A percentile compares a stretch with the other conserved stretches of the same genome.
phyloP scores from a whole-genome alignment of 1,284 basidiomycete species.

The Pterulicium gracile region DNA sequence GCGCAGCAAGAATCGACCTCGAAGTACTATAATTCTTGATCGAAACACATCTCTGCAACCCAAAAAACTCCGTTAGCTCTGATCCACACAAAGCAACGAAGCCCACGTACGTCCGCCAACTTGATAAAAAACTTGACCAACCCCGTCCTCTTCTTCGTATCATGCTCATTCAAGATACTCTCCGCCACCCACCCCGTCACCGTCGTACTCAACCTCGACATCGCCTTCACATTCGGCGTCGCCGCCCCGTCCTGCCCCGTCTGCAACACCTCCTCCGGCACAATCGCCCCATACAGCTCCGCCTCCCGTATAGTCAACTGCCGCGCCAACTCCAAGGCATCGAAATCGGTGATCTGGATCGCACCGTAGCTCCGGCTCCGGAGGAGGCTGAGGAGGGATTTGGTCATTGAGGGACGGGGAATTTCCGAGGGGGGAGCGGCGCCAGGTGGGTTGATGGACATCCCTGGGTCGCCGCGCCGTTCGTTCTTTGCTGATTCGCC shows the following conservation, averaged over 20 bases:
- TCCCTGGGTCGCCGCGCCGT: conserved; percentile 54
- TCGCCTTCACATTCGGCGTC: conserved; percentile 70
- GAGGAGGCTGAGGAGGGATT: conserved; percentile 58
- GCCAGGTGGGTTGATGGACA: conserved; percentile 52
- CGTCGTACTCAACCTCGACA: conserved; percentile 83
- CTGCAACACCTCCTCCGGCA: conserved; percentile 81
- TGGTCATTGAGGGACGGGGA: conserved; percentile 78
- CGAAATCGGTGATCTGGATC: conserved; percentile 83
- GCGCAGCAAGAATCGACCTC: conserved; percentile 85
- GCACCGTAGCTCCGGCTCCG: conserved; percentile 46
- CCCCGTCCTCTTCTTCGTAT: conserved; percentile 78
- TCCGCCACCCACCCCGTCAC: conserved; percentile 96
- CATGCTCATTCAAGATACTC: conserved; percentile 81
- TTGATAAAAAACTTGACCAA: conserved; percentile 96
- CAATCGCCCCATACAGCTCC: conserved; percentile 77
- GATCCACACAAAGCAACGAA: conserved; percentile 14
- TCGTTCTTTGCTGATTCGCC: conserved; percentile 45
- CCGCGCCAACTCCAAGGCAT: conserved; percentile 83
- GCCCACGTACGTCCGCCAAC: conserved; percentile 74
- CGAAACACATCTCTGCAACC: conserved; percentile 64
- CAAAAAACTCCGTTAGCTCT: conserved; percentile 18
- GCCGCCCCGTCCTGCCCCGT: conserved; percentile 60
- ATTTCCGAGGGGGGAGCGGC: conserved; percentile 41
- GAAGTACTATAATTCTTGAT: conserved; percentile 91
- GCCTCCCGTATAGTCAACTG: conserved; percentile 96